Evolutionary conservation across 306 rosid species (phyloP).

Genomic region (Abrus pulchellus): DNA sequence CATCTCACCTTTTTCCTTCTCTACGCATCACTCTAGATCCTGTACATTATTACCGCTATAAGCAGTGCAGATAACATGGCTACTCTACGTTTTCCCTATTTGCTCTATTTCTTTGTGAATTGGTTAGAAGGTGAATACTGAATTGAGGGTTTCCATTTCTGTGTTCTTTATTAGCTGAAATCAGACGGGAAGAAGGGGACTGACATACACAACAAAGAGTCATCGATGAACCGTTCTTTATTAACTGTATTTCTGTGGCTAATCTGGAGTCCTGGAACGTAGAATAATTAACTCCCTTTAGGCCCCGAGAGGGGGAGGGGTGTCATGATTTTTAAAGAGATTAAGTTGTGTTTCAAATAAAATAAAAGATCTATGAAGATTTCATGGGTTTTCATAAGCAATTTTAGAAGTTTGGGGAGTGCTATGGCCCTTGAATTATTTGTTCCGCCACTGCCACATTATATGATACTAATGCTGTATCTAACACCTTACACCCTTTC

Average conservation of each 20-base stretch:
- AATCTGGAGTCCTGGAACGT: too few relatives aligned
- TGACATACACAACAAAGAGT: too few relatives aligned
- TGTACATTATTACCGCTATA: neutral
- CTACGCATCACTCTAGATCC: neutral
- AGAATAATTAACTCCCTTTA: too few relatives aligned
- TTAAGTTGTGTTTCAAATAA: too few relatives aligned
- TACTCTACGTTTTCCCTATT: neutral
- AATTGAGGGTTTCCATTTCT: constrained; percentile 23
- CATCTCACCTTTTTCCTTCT: neutral
- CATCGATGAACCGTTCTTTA: too few relatives aligned
- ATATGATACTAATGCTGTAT: constrained; percentile 6
- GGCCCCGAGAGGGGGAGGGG: too few relatives aligned
- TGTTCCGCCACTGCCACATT: neutral
- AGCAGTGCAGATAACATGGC: neutral
- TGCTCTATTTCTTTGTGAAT: constrained; percentile 21
- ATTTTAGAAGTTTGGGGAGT: neutral
- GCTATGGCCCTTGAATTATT: neutral
- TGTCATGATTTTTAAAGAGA: too few relatives aligned
- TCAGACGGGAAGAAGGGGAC: too few relatives aligned
- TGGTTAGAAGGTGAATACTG: neutral
- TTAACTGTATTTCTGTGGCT: too few relatives aligned
- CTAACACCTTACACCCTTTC: neutral
- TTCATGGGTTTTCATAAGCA: neutral
- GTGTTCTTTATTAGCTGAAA: neutral
- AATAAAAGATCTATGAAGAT: neutral